Conservation (phyloP, 1,139 yeast species). For the Kodamaea suecica region DNA sequence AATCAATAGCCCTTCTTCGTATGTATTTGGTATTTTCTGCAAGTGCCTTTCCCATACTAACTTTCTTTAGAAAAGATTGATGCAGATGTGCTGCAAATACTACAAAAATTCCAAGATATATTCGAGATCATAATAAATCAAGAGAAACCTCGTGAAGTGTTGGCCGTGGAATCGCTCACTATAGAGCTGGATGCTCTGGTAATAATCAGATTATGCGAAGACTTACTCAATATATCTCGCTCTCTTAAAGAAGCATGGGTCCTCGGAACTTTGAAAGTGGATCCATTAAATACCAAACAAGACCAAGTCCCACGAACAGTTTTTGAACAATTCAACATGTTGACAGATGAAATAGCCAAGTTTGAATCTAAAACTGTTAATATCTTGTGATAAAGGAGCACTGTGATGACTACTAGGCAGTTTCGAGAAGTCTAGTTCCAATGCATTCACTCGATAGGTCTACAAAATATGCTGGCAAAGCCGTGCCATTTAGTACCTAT, state of each 20-base stretch:
- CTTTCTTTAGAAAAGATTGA: conserved; percentile 45
- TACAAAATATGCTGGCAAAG: background rate
- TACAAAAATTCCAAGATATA: conserved; percentile 43
- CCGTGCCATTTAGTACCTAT: no score
- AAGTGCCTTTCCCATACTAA: no score
- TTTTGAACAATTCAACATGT: conserved; percentile 38
- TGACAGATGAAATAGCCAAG: conserved; percentile 38
- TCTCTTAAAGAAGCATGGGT: conserved; percentile 57
- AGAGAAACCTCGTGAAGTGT: conserved; percentile 49
- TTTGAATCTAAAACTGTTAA: conserved; percentile 14
- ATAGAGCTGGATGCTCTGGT: conserved; percentile 53
- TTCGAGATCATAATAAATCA: conserved; percentile 42
- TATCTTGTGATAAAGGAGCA: background rate
- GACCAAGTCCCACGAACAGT: conserved; percentile 24
- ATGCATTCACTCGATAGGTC: no score
- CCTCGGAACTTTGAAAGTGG: conserved; percentile 48
- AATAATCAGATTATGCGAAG: conserved; percentile 53
- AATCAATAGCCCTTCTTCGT: conserved; percentile 44
- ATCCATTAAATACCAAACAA: conserved; percentile 16
- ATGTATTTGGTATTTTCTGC: no score
- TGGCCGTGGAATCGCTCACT: conserved; percentile 54
- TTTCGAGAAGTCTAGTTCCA: no score
- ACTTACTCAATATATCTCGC: conserved; percentile 47
- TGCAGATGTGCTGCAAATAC: conserved; percentile 39
- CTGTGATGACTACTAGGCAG: no score